Evolutionary conservation across 495 filamentous ascomycete genomes (phyloP), one percentile per base, ranked within the genome.

Genomic region (Podospora bellae-mahoneyi): DNA sequence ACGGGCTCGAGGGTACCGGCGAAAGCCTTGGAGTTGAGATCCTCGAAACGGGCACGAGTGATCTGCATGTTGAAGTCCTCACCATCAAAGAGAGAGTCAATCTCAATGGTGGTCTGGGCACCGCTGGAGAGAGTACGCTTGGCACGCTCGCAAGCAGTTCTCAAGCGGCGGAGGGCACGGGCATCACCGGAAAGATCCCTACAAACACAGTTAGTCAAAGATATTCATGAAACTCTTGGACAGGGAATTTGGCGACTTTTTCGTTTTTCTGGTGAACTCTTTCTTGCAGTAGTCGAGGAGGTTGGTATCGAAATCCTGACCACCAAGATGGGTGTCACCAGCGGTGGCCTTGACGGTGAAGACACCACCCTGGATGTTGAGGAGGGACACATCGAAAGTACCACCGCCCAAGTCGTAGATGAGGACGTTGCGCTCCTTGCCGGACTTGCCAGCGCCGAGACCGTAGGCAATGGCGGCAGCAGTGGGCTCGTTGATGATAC

Each of bases 401-500:
- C 95, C 95, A 87, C 96, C 95, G 87, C 95, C 96, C 68, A 99
- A 85, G 87, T 99, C 95, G 87, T 97, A 99, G 84, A 99, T 98
- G 71, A 99, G 88, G 72, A 98, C 96, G 81, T 99, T 96, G 73
- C 95, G 92, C 87, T 97, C 95, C 85, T 96, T 97, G 83, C 89
- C 88, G 56, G 87, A 86, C 89, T 98, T 98, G 91, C 95, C 85
- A 60, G 87, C 78, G 72, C 96, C 96, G 28, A 98, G 89, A 86
- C 96, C 95, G 79, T 98, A 99, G 74, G 96, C 93, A 73, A 97
- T 96, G 68, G 95, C 95, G 62, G 95, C 95, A 54, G 95, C 95
- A 55, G 95, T 97, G 64, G 95, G 95, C 86, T 97, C 95, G 88
- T 99, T 97, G 85, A 97, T 97, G 87, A 97, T 97, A 87, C 95